phyloP scores from a whole-genome alignment of 805 yeast genomes.

The Lipomyces yamanashiensis region DNA sequence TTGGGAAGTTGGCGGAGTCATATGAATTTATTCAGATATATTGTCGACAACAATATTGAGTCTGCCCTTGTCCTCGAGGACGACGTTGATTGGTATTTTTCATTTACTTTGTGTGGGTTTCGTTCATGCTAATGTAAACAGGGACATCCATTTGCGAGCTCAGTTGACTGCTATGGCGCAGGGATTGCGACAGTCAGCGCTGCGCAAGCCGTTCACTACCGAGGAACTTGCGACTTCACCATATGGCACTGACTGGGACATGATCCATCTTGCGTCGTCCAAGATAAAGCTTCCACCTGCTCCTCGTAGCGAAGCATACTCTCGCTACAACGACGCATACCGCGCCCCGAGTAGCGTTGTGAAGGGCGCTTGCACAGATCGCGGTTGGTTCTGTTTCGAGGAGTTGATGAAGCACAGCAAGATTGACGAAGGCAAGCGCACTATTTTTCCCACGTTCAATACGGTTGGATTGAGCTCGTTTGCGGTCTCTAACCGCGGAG shows the following conservation, averaged over 20 bases:
- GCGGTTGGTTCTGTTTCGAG: conserved; percentile 16
- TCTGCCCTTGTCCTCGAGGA: conserved; percentile 25
- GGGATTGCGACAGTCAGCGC: conserved; percentile 14
- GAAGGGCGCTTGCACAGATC: conserved; percentile 7
- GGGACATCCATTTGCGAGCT: conserved; percentile 15
- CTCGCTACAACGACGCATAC: background rate
- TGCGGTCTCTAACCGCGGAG: conserved; percentile 23
- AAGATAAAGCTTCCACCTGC: conserved; percentile 1
- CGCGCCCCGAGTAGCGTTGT: conserved; percentile 9
- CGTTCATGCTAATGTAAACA: background rate
- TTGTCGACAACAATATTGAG: conserved; percentile 18
- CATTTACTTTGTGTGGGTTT: background rate
- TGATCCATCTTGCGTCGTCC: conserved; percentile 20
- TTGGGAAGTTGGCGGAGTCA: conserved; percentile 28
- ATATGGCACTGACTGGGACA: conserved; percentile 29
- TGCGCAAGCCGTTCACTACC: conserved; percentile 4
- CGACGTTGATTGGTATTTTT: conserved; percentile 19
- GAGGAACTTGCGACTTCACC: conserved; percentile 18
- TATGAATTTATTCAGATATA: conserved; percentile 22
- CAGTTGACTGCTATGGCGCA: conserved; percentile 2
- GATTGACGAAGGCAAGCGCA: conserved; percentile 7
- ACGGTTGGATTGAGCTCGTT: conserved; percentile 15
- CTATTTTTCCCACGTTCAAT: conserved; percentile 12
- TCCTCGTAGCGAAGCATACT: conserved; percentile 1
- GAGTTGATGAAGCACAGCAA: conserved; percentile 5